phyloP scores from a whole-genome alignment of 805 yeast genomes.

The Kodamaea hsintzibuensis region DNA sequence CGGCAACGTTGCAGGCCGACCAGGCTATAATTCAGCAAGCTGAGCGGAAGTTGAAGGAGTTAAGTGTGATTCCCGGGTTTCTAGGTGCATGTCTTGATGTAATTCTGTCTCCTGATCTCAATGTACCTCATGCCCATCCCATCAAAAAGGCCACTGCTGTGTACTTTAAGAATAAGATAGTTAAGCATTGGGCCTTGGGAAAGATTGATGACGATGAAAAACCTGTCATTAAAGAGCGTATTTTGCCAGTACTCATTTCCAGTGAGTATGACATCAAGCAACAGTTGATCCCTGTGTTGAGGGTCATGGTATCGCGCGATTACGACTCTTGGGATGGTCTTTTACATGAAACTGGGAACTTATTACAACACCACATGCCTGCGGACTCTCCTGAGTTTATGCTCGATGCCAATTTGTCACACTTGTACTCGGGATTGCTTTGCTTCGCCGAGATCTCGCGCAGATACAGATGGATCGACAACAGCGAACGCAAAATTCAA shows the following conservation, averaged over 20 bases:
- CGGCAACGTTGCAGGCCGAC: slow-evolving; percentile 74
- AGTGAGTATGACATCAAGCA: slow-evolving; percentile 36
- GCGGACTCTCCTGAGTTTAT: slow-evolving; percentile 9
- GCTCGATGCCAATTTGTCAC: slow-evolving; percentile 16
- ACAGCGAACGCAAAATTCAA: slow-evolving; percentile 36
- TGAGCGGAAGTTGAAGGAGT: slow-evolving; percentile 62
- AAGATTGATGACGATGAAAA: slow-evolving; percentile 70
- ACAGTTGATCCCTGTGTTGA: slow-evolving; percentile 18
- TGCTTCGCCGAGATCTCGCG: slow-evolving; percentile 70
- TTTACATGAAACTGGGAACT: slow-evolving; percentile 31
- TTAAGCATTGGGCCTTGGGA: slow-evolving; percentile 55
- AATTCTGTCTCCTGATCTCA: slow-evolving; percentile 46
- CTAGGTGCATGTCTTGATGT: slow-evolving; percentile 82
- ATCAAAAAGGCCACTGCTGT: slow-evolving; percentile 67
- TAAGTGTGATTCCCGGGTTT: slow-evolving; percentile 67
- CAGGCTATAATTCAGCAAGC: slow-evolving; percentile 63
- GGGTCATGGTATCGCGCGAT: slow-evolving; percentile 32
- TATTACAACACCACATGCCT: slow-evolving; percentile 24
- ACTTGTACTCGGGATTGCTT: slow-evolving; percentile 64
- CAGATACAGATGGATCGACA: slow-evolving; percentile 69
- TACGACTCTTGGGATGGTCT: slow-evolving; percentile 40
- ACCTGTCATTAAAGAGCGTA: slow-evolving; percentile 66
- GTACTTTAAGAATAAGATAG: slow-evolving; percentile 74
- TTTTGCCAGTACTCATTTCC: slow-evolving; percentile 55
- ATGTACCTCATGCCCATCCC: slow-evolving; percentile 6